Percentiles rank a stretch among this genome's conserved stretches.
phyloP scores from a whole-genome alignment of 495 filamentous ascomycete genomes.

The Tuber calosporum region DNA sequence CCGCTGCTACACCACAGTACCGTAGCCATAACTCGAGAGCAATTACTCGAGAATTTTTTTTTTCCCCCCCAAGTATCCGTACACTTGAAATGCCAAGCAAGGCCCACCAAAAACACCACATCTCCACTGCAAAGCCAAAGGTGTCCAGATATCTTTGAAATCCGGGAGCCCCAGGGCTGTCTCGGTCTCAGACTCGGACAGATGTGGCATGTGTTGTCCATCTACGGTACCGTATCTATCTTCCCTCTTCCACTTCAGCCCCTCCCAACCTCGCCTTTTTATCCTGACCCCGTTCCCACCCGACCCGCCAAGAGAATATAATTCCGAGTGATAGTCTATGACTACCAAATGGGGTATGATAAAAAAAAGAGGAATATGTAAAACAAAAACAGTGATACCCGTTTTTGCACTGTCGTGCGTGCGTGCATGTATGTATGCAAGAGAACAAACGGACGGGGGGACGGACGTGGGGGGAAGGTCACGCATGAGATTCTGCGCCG shows the following conservation, averaged over 20 bases:
- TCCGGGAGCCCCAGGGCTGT: neutral
- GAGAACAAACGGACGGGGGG: neutral
- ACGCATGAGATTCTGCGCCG: neutral
- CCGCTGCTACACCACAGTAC: neutral
- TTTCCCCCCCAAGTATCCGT: neutral
- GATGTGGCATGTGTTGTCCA: neutral
- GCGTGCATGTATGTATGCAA: neutral
- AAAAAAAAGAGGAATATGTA: neutral
- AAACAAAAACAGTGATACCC: neutral
- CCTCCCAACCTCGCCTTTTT: neutral
- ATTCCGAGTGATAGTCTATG: neutral
- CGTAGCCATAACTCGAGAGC: neutral
- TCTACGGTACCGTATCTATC: neutral
- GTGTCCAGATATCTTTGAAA: neutral
- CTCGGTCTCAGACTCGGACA: neutral
- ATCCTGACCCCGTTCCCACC: neutral
- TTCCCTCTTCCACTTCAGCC: neutral
- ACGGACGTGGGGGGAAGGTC: neutral
- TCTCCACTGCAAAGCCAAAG: neutral
- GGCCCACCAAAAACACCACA: neutral
- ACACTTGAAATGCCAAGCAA: neutral
- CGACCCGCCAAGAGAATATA: neutral
- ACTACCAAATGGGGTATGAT: neutral
- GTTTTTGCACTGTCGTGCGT: neutral
- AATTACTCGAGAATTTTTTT: neutral